Conservation (phyloP, 345 rosid genomes). For the Acer saccharum region DNA sequence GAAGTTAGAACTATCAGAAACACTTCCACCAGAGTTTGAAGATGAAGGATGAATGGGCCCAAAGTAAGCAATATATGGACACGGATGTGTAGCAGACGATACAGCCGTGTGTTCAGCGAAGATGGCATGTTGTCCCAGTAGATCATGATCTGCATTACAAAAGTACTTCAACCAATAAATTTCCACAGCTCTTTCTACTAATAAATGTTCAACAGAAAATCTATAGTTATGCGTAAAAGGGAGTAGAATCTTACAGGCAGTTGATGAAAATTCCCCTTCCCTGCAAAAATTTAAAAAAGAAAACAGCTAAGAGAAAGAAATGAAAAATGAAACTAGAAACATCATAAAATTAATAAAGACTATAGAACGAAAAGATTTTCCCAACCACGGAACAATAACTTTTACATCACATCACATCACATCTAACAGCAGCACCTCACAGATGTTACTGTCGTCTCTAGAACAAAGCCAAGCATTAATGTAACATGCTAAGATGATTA, state of each 20-base stretch:
- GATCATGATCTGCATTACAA: conserved; percentile 76
- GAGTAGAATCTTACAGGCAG: conserved; percentile 66
- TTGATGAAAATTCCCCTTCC: conserved; percentile 78
- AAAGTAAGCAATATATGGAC: conserved; percentile 88
- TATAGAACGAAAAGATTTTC: neutral
- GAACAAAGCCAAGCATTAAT: neutral
- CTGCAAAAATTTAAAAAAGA: conserved; percentile 40
- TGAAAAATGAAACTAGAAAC: conserved; percentile 7
- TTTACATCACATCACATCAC: neutral
- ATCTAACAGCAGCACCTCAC: neutral
- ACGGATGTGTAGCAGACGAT: conserved; percentile 74
- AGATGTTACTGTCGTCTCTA: neutral
- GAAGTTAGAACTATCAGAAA: conserved; percentile 73
- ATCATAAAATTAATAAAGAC: conserved; percentile 14
- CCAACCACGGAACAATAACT: neutral
- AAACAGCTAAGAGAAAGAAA: neutral
- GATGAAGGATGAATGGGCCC: conserved; percentile 87
- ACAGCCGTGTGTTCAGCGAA: conserved; percentile 74
- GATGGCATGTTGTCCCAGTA: conserved; percentile 62
- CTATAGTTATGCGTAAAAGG: conserved; percentile 22
- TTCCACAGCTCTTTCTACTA: conserved; percentile 1
- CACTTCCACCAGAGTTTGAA: conserved; percentile 63
- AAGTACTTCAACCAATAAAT: conserved; percentile 24
- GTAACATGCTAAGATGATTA: too few species aligned
- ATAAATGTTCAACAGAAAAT: conserved; percentile 8